Conservation (phyloP, 306 rosid species). For the Cicer yamashitae region DNA sequence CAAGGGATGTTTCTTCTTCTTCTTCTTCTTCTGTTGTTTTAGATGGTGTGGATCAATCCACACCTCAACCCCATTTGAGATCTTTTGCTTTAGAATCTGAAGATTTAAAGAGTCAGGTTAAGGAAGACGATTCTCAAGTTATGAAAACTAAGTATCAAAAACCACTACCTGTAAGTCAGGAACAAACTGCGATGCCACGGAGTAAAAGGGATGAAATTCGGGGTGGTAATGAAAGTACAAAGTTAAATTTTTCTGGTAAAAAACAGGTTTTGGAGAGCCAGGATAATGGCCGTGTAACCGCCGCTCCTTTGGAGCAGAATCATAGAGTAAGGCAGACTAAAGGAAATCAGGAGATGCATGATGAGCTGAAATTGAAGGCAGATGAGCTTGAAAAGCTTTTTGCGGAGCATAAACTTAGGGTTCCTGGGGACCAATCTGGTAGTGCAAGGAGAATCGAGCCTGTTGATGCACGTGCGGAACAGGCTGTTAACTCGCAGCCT, state of each 20-base stretch:
- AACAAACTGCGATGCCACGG: constrained; percentile 49
- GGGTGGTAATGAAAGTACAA: constrained; percentile 50
- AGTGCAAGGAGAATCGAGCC: constrained; percentile 71
- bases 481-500: constrained; percentile 52
- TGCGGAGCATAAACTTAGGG: constrained; percentile 95
- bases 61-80: constrained; percentile 57
- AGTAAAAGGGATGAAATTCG: constrained; percentile 60
- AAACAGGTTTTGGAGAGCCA: constrained; percentile 57
- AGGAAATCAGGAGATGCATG: constrained; percentile 89
- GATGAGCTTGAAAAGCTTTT: constrained; percentile 97
- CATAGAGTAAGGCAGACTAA: constrained; percentile 84
- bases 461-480: constrained; percentile 60
- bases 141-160: constrained; percentile 61
- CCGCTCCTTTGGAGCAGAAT: constrained; percentile 57
- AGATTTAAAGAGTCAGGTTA: constrained; percentile 33
- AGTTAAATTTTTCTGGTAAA: constrained; percentile 56
- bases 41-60: constrained; percentile 56
- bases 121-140: constrained; percentile 55
- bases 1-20: constrained; percentile 50
- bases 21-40: constrained; percentile 46
- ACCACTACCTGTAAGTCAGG: neutral
- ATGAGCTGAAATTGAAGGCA: constrained; percentile 94
- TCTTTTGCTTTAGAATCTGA: constrained; percentile 52
- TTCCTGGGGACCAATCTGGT: constrained; percentile 85
- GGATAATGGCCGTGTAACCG: constrained; percentile 43